These are phyloP conservation scores for Phytophthora sansomeana DNA, from an alignment of 352 stramenopile genomes.

Conservation along the genomic window DNA sequence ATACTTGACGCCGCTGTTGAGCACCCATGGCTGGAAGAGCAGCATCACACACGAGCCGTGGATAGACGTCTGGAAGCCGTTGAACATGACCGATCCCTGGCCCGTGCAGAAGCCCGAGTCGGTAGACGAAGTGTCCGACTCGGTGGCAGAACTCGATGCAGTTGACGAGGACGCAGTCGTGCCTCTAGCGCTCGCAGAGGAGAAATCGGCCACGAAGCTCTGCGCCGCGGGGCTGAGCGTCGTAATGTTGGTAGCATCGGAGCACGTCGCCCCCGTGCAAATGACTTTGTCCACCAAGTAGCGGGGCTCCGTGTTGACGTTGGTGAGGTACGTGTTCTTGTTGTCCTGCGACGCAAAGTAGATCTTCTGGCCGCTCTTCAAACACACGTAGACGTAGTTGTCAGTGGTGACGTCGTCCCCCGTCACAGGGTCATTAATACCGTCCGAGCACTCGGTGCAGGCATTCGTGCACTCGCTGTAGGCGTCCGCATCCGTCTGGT, in stretches of 20 bases:
- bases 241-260: constrained; percentile 68
- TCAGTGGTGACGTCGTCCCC: constrained; percentile 56
- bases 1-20: constrained; percentile 80
- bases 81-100: constrained; percentile 84
- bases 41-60: constrained; percentile 76
- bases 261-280: constrained; percentile 62
- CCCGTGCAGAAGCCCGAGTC: constrained; percentile 63
- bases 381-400: constrained; percentile 79
- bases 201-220: constrained; percentile 40
- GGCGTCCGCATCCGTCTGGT: constrained; percentile 50
- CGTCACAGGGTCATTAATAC: constrained; percentile 70
- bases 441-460: constrained; percentile 55
- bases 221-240: constrained; percentile 57
- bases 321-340: constrained; percentile 70
- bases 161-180: constrained; percentile 20
- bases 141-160: constrained; percentile 31
- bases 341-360: constrained; percentile 81
- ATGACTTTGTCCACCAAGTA: constrained; percentile 63
- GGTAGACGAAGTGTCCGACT: constrained; percentile 30
- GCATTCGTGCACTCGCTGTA: constrained; percentile 44
- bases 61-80: constrained; percentile 81
- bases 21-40: constrained; percentile 84
- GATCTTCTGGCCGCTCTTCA: constrained; percentile 84
- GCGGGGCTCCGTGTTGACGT: constrained; percentile 60
- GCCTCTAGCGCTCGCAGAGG: constrained; percentile 27